A percentile compares a stretch with the other conserved stretches of the same genome.
Conservation (phyloP, 2,329 filamentous ascomycete species). For the Sclerotiophoma versabilis region DNA sequence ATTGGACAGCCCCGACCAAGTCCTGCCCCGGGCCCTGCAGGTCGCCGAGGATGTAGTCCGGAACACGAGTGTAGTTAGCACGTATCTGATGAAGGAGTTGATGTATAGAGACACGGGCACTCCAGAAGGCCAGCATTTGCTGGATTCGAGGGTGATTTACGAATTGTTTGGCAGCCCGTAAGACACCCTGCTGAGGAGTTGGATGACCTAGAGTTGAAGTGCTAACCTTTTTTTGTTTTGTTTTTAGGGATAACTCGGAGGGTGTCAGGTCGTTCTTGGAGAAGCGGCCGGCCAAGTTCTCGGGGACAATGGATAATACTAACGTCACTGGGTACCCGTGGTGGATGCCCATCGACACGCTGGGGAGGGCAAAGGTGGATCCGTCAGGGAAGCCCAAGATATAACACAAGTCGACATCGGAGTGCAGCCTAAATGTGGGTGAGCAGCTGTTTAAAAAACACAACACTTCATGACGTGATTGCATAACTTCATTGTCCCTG, state of each 20-base stretch:
- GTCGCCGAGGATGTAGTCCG: constrained; percentile 71
- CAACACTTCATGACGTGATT: constrained; percentile 12
- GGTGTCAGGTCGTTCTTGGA: constrained; percentile 73
- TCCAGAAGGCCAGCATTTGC: constrained; percentile 73
- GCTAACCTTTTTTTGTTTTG: too few species aligned
- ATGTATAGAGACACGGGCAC: constrained; percentile 67
- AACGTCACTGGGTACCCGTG: constrained; percentile 69
- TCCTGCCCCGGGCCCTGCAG: constrained; percentile 69
- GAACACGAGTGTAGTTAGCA: constrained; percentile 71
- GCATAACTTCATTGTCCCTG: constrained; percentile 26
- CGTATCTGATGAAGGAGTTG: constrained; percentile 73
- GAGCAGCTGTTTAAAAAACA: background rate
- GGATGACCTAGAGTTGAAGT: too few species aligned
- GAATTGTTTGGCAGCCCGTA: constrained; percentile 62
- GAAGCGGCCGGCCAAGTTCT: constrained; percentile 70
- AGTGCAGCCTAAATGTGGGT: constrained; percentile 22
- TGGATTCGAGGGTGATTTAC: constrained; percentile 71
- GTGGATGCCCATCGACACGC: constrained; percentile 67
- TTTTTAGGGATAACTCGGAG: constrained; percentile 67
- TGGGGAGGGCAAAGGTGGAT: constrained; percentile 48
- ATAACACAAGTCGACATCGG: constrained; percentile 10
- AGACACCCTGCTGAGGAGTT: constrained; percentile 5
- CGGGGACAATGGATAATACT: constrained; percentile 66
- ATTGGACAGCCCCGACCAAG: constrained; percentile 63
- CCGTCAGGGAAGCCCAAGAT: constrained; percentile 40